Percentiles rank a stretch among this genome's conserved stretches.
Conservation (phyloP, 2,329 filamentous ascomycete species). For the Aspergillus versicolor region DNA sequence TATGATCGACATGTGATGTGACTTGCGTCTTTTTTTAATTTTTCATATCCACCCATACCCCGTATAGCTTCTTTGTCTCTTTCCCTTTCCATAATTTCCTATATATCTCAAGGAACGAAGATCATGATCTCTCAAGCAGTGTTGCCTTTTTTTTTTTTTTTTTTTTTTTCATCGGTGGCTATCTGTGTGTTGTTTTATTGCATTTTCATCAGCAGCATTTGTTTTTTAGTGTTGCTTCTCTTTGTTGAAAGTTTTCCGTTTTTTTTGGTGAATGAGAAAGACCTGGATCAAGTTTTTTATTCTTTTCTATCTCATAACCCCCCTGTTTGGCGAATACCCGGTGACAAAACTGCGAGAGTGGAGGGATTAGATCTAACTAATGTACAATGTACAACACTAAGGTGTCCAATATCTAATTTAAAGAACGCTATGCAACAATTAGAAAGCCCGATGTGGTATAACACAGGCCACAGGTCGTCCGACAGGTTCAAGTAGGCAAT, state of each 20-base stretch:
- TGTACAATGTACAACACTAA: constrained; percentile 25
- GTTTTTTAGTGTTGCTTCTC: neutral
- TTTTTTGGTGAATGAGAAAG: neutral
- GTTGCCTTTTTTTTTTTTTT: neutral
- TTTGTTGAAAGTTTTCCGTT: neutral
- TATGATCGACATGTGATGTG: constrained; percentile 69
- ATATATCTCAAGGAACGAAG: constrained; percentile 9
- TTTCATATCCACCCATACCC: constrained; percentile 8
- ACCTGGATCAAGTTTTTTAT: neutral
- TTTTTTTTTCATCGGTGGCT: neutral
- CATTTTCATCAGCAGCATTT: constrained; percentile 1
- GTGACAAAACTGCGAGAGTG: constrained; percentile 18
- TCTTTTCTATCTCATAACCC: neutral
- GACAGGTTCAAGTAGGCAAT: neutral
- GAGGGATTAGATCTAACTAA: constrained; percentile 35
- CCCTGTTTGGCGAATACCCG: constrained; percentile 10
- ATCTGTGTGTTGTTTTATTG: neutral
- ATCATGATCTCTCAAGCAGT: constrained; percentile 4
- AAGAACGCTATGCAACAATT: constrained; percentile 23
- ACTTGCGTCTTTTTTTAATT: neutral
- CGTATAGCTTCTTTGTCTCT: neutral
- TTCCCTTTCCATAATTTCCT: neutral
- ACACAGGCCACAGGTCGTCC: neutral
- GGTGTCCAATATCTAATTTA: constrained; percentile 13
- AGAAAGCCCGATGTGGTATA: constrained; percentile 5